These are phyloP conservation scores for Laburnicola sp. DNA, from an alignment of 2,329 filamentous ascomycete genomes.

Conservation along the genomic window DNA sequence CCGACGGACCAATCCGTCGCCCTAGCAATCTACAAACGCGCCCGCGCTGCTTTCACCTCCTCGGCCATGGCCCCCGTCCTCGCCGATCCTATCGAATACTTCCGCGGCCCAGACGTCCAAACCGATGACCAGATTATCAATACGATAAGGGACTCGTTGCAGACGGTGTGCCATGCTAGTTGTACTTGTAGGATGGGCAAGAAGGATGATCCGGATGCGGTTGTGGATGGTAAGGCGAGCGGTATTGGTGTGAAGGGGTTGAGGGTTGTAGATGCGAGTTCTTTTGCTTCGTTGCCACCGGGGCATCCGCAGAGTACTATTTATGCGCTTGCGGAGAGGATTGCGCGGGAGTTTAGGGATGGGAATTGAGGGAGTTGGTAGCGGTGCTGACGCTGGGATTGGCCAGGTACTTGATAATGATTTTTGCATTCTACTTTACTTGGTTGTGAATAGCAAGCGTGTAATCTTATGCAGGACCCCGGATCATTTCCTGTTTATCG, in stretches of 20 bases:
- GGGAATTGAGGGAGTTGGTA: constrained; percentile 5
- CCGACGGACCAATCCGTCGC: constrained; percentile 37
- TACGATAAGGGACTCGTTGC: constrained; percentile 17
- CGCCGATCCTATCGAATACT: constrained; percentile 23
- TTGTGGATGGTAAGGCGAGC: constrained; percentile 39
- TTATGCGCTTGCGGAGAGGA: constrained; percentile 37
- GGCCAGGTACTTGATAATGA: too few relatives aligned
- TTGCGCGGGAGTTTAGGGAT: constrained; percentile 29
- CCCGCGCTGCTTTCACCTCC: constrained; percentile 30
- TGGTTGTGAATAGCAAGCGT: too few relatives aligned
- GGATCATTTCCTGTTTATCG: too few relatives aligned
- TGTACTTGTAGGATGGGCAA: constrained; percentile 38
- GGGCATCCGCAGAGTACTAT: constrained; percentile 39
- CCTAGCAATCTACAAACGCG: constrained; percentile 37
- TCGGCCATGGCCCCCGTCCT: constrained; percentile 21
- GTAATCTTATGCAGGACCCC: too few relatives aligned
- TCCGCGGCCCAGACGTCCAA: constrained; percentile 26
- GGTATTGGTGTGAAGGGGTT: constrained; percentile 40
- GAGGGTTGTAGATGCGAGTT: constrained; percentile 42
- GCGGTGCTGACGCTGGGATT: too few relatives aligned
- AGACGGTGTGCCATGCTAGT: constrained; percentile 31
- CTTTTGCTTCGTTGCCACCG: constrained; percentile 40
- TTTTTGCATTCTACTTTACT: too few relatives aligned
- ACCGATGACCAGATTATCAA: constrained; percentile 34
- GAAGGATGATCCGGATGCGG: constrained; percentile 33